A percentile compares a stretch with the other conserved stretches of the same genome.
Conservation (phyloP, 1,284 basidiomycete genomes). For the Ustilago cynodontis region DNA sequence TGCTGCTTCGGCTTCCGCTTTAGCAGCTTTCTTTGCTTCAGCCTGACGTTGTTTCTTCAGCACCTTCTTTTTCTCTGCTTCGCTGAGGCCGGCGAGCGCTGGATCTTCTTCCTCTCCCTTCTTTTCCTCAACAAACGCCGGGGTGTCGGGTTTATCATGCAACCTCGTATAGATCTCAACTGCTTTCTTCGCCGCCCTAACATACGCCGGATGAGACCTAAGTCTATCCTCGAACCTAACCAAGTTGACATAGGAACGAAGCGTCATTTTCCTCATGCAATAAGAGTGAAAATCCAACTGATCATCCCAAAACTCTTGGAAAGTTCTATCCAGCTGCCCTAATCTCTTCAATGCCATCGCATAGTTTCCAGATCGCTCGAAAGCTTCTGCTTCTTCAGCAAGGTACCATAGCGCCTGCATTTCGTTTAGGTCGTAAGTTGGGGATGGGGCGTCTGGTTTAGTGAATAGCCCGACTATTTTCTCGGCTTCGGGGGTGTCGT, state of each 20-base stretch:
- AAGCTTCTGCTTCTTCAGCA: constrained; percentile 82
- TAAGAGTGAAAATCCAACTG: constrained; percentile 99
- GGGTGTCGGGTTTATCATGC: constrained; percentile 61
- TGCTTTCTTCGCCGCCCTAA: constrained; percentile 80
- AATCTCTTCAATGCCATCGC: constrained; percentile 89
- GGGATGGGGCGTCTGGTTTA: constrained; percentile 74
- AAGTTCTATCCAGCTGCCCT: constrained; percentile 82
- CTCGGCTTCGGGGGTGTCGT: constrained; percentile 74
- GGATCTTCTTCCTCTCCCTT: constrained; percentile 59
- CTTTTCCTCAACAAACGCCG: constrained; percentile 51
- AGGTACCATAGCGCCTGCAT: constrained; percentile 96
- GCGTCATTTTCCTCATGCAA: constrained; percentile 87
- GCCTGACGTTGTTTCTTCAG: constrained; percentile 47
- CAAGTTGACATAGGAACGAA: constrained; percentile 84
- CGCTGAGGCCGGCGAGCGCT: constrained; percentile 18
- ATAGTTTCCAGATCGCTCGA: constrained; percentile 77
- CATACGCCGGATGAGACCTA: constrained; percentile 80
- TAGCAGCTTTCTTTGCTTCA: constrained; percentile 30
- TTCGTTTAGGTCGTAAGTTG: constrained; percentile 87
- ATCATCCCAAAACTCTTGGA: constrained; percentile 91
- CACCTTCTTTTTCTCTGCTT: constrained; percentile 44
- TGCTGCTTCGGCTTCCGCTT: constrained; percentile 39
- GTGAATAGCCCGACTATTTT: constrained; percentile 63
- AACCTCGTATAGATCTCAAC: constrained; percentile 78
- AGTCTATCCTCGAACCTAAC: constrained; percentile 85